Evolutionary conservation across 805 yeast species (phyloP), one percentile per base, ranked within the genome.

Genomic region (Hanseniaspora osmophila): DNA sequence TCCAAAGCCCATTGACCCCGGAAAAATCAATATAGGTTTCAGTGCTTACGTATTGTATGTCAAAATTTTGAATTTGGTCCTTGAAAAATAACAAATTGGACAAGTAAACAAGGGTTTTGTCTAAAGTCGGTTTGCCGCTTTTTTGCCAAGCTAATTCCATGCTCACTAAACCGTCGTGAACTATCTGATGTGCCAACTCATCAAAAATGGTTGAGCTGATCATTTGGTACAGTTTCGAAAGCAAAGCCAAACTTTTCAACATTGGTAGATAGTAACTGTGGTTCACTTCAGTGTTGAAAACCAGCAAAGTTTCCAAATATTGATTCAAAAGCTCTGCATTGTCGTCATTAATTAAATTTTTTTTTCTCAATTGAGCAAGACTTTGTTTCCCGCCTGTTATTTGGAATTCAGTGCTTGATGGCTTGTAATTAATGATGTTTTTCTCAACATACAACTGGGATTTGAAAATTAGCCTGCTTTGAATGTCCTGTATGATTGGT

Each of bases 121-220:
- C 88, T 10, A 68, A 48, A 2, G 51, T 49, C 39, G 51, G 54
- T 2, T 66, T 53, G 0, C 85, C 84, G 27, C 73, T 62, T 19
- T 74, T 54, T 3, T 67, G 63, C 51, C 71, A 71, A 11, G 82
- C 80, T 13, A 65, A 62, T 46, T 73, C 72, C 52, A 86, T 62
- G 6, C 92, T 75, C 13, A 64, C 55, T 33, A 86, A 73, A 53
- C 92, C 80, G 40, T 81, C 73, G 57, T 84, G 95, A 3, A 90
- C 83, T 44, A 86, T 78, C 47, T 82, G 77, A 59, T 86, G 95
- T 0, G 96, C 95, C 51, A 88, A 64, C 56, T 85, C 95, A 58
- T 86, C 95, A 63, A 88, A 90, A 1, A 86, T 83, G 11, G 72
- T 65, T 2, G 88, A 77, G 51, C 80, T 80, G 33, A 90, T 74